phyloP scores from a whole-genome alignment of 345 rosid genomes.

The Gossypium thurberi region DNA sequence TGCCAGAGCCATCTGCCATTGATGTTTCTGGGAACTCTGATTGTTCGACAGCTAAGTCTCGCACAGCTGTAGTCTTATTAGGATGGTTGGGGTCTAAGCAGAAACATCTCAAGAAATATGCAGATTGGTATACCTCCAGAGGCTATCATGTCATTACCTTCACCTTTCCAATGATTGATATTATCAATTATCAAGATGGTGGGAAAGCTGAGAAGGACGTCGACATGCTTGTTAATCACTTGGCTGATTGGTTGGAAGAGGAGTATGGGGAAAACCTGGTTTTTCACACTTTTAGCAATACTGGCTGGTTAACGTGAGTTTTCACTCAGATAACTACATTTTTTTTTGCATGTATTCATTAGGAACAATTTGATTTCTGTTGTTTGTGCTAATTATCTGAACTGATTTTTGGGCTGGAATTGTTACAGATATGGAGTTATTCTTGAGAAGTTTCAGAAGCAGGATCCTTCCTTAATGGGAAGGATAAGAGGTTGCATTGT shows the following conservation, averaged over 20 bases:
- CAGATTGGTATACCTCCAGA: conserved; percentile 87
- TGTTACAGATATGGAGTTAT: conserved; percentile 83
- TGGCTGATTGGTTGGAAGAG: conserved; percentile 92
- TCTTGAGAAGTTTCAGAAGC: conserved; percentile 77
- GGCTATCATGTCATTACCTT: conserved; percentile 94
- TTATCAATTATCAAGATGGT: conserved; percentile 80
- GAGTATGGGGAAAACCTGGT: conserved; percentile 72
- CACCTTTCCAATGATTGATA: conserved; percentile 79
- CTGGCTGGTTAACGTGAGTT: conserved; percentile 94
- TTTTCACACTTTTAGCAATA: conserved; percentile 97
- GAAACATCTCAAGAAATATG: conserved; percentile 86
- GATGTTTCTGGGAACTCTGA: conserved; percentile 48
- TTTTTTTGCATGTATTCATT: not conserved
- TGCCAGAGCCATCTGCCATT: conserved; percentile 59
- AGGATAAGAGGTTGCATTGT: conserved; percentile 85
- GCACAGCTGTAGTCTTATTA: conserved; percentile 84
- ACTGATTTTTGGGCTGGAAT: conserved; percentile 9
- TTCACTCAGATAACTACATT: not conserved
- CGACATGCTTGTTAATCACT: conserved; percentile 71
- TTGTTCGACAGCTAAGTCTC: conserved; percentile 54
- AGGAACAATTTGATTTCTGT: not conserved
- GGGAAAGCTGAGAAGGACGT: conserved; percentile 88
- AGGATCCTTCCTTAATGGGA: conserved; percentile 57
- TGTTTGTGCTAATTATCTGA: conserved; percentile 1
- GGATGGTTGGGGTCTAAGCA: conserved; percentile 99